These are phyloP conservation scores for Agrocybe chaxingu DNA, from an alignment of 768 basidiomycete species.

Conservation along the genomic window DNA sequence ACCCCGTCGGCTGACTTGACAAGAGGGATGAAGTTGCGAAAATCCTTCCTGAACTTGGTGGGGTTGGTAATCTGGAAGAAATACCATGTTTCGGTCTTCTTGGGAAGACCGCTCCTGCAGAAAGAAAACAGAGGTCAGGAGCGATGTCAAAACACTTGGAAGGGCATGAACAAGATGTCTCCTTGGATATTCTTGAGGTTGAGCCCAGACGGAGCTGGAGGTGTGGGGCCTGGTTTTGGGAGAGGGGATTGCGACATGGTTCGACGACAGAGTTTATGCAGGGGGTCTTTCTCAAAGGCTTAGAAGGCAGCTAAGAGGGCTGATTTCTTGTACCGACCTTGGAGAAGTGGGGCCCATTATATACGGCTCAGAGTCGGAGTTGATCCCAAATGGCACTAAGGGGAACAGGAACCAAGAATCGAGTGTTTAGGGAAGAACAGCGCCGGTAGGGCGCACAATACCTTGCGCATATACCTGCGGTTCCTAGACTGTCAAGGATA, in stretches of 20 bases:
- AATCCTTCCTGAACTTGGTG: constrained; percentile 37
- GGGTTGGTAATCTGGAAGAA: constrained; percentile 50
- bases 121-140: not conserved
- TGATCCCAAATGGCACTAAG: no score
- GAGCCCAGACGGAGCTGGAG: constrained; percentile 16
- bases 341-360: no score
- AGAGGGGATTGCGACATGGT: not conserved
- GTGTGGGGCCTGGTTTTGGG: constrained; percentile 3
- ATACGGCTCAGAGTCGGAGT: no score
- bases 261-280: no score
- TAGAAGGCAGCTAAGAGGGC: no score
- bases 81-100: constrained; percentile 47
- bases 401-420: no score
- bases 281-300: not conserved
- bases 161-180: constrained; percentile 37
- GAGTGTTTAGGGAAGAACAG: no score
- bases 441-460: no score
- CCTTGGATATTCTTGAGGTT: constrained; percentile 45
- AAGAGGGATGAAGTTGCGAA: constrained; percentile 36
- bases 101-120: constrained; percentile 48
- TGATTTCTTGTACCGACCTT: no score
- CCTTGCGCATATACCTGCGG: no score
- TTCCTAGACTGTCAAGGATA: no score
- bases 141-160: not conserved
- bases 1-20: constrained; percentile 45